Conservation (phyloP, 495 filamentous ascomycete genomes). For the Thozetella sp. region DNA sequence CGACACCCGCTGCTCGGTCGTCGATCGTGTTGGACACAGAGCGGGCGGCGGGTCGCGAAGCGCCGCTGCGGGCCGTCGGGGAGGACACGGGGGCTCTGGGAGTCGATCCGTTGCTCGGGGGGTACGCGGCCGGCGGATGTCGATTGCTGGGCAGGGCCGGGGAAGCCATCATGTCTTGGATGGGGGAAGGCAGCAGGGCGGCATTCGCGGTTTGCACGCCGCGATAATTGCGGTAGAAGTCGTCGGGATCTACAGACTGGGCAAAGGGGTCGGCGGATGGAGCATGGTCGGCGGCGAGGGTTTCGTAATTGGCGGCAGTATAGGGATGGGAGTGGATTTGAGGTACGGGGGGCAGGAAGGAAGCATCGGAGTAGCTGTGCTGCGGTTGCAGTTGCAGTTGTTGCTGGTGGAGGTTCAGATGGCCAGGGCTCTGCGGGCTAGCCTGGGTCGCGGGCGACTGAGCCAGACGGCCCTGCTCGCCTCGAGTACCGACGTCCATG, state of each 20-base stretch:
- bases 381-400: conserved; percentile 15
- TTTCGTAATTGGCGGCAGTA: conserved; percentile 27
- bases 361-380: conserved; percentile 13
- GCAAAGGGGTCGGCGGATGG: conserved; percentile 31
- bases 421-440: conserved; percentile 19
- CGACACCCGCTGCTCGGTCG: conserved; percentile 23
- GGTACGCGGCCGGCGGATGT: conserved; percentile 28
- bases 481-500: conserved; percentile 36
- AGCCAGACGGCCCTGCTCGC: conserved; percentile 22
- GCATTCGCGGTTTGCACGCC: conserved; percentile 26
- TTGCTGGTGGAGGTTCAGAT: conserved; percentile 25
- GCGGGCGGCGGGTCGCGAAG: conserved; percentile 33
- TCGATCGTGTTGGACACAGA: conserved; percentile 53
- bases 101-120: conserved; percentile 36
- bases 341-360: conserved; percentile 14
- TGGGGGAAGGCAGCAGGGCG: conserved; percentile 9
- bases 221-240: conserved; percentile 54
- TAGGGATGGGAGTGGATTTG: conserved; percentile 24
- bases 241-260: conserved; percentile 42
- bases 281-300: conserved; percentile 31
- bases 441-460: conserved; percentile 2
- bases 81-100: conserved; percentile 31
- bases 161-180: conserved; percentile 26
- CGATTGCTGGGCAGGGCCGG: conserved; percentile 21
- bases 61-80: conserved; percentile 19